Evolutionary conservation across 345 rosid genomes (phyloP).

Genomic region (Eucalyptus regnans): DNA sequence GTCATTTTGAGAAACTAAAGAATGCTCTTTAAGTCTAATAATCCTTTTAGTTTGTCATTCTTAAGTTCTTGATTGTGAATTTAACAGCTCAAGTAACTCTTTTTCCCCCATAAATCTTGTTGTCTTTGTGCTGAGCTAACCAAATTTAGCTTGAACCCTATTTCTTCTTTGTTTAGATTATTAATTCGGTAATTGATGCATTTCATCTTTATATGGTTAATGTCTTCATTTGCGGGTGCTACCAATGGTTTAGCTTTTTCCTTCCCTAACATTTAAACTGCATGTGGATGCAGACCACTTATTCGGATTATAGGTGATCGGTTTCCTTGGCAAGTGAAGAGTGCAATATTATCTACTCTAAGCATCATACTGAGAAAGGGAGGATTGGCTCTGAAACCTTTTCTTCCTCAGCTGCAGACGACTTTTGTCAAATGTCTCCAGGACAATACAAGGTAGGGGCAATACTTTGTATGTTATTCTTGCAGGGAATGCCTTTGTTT

Average conservation of each 20-base stretch:
- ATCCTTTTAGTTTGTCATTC: not conserved
- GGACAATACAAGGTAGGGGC: constrained; percentile 72
- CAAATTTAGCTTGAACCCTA: not conserved
- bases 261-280: not conserved
- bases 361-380: constrained; percentile 78
- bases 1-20: not conserved
- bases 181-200: not conserved
- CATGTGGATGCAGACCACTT: constrained; percentile 66
- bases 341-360: constrained; percentile 83
- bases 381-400: constrained; percentile 80
- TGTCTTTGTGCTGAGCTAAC: not conserved
- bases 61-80: not conserved
- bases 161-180: not conserved
- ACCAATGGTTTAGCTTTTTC: not conserved
- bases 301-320: constrained; percentile 94
- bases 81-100: not conserved
- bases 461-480: not conserved
- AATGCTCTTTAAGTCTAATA: not conserved
- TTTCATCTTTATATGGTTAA: not conserved
- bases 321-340: constrained; percentile 99
- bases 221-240: not conserved
- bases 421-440: constrained; percentile 91
- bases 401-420: constrained; percentile 98
- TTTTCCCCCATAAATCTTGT: not conserved
- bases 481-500: not conserved